phyloP scores from a whole-genome alignment of 2,329 filamentous ascomycete genomes.

The Coniochaeta sp. region DNA sequence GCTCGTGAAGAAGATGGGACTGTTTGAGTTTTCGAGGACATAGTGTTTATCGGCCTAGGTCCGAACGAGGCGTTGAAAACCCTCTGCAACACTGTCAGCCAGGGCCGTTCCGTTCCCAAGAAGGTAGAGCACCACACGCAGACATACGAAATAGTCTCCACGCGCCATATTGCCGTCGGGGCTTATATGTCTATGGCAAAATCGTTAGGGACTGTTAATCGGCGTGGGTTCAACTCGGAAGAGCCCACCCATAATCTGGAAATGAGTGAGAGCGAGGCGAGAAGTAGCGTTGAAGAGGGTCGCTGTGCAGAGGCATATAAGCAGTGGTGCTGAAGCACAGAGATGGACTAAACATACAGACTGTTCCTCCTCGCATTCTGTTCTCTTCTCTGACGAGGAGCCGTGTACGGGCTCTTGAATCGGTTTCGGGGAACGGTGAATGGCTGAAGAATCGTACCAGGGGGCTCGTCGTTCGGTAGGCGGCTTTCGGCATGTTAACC shows the following conservation, averaged over 20 bases:
- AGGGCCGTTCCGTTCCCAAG: too few species aligned
- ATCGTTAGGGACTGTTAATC: neutral
- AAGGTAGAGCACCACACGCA: too few species aligned
- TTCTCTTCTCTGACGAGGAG: neutral
- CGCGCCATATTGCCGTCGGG: neutral
- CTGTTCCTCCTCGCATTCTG: neutral
- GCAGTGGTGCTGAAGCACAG: neutral
- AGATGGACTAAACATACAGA: neutral
- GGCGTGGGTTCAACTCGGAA: neutral
- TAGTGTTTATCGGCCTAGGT: neutral
- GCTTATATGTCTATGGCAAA: neutral
- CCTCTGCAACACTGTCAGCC: neutral
- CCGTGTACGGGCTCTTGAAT: neutral
- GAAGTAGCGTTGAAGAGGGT: neutral
- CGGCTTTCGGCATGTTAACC: neutral
- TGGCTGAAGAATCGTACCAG: neutral
- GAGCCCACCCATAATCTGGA: slow-evolving; percentile 1
- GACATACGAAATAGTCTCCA: neutral
- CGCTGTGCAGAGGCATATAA: neutral
- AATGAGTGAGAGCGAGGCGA: neutral
- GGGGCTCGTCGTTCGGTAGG: neutral
- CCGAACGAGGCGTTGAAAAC: neutral
- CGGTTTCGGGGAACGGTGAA: neutral
- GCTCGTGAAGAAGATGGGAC: neutral
- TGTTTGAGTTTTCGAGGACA: neutral